Base-by-base conservation (phyloP, 768 basidiomycete genomes). In the Trametes elegans region DNA sequence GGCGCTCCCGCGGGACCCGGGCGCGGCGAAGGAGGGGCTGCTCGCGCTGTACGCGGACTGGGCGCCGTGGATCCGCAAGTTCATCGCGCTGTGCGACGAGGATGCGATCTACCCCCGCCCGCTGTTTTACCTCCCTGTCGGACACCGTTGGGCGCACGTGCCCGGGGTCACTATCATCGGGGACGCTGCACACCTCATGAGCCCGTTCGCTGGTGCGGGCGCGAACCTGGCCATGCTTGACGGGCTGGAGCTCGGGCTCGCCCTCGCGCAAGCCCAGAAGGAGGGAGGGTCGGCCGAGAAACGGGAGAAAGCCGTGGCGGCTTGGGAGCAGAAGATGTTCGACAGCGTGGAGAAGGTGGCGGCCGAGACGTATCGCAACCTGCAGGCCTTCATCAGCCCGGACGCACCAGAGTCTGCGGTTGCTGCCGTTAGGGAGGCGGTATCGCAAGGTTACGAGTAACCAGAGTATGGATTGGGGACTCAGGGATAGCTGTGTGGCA, bases 151-250 rank as follows among this genome's bases (percentile, higher is more conserved):
- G 63, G 44, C 47, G 18, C 40, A 54, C 42, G 49, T 26, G 8
- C 21, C 27, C 18, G 44, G 53, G 18, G 36, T 54, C 27, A 54
- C 53, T 11, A 8, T 54, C 57, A 26, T 45, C 48, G 24, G 54
- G 43, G 74, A 74, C 40, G 71, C 73, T 0, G 72, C 72, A 5
- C 73, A 75, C 47, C 57, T 71, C 5, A 73, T 75, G 72, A 59
- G 64, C 2, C 73, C 71, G 3, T 73, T 73, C 53, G 69, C 66
- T 1, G 72, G 74, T 3, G 70, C 70, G 23, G 73, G 74, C 6
- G 73, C 66, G 42, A 74, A 75, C 49, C 66, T 66, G 32, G 70
- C 70, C 41, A 65, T 71, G 70, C 49, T 57, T 7, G 70, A 70
- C 36, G 69, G 49, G 28, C 50, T 53, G 11, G 59, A 63, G 42